A percentile compares a stretch with the other conserved stretches of the same genome.
These are phyloP conservation scores for Venustampulla echinocandica DNA, from an alignment of 495 filamentous ascomycete genomes.

Conservation along the genomic window DNA sequence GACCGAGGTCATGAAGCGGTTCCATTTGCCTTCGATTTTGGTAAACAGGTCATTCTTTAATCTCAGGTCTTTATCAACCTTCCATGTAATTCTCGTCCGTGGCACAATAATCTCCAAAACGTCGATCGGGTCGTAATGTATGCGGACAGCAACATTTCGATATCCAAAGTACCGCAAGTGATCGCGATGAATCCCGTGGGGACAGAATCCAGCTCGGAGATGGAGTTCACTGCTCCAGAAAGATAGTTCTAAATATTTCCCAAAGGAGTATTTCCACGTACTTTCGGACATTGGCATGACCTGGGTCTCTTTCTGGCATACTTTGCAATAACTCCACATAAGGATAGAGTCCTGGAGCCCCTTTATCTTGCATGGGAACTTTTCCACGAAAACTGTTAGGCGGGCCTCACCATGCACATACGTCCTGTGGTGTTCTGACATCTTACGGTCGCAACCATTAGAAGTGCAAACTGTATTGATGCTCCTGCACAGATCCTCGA, in stretches of 20 bases:
- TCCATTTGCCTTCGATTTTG: slow-evolving; percentile 69
- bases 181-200: slow-evolving; percentile 86
- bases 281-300: slow-evolving; percentile 88
- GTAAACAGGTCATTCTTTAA: slow-evolving; percentile 87
- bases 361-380: slow-evolving; percentile 57
- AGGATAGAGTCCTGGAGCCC: slow-evolving; percentile 72
- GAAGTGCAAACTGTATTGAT: slow-evolving; percentile 67
- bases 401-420: slow-evolving; percentile 96
- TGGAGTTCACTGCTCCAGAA: slow-evolving; percentile 87
- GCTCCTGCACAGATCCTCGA: slow-evolving; percentile 78
- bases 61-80: slow-evolving; percentile 84
- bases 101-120: slow-evolving; percentile 95
- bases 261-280: slow-evolving; percentile 98
- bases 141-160: slow-evolving; percentile 70
- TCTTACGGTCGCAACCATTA: slow-evolving; percentile 78
- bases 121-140: slow-evolving; percentile 88
- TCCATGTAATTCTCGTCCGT: slow-evolving; percentile 84
- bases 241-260: slow-evolving; percentile 91
- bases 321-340: slow-evolving; percentile 97
- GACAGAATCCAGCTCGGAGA: slow-evolving; percentile 72
- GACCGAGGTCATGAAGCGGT: slow-evolving; percentile 79
- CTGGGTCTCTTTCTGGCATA: slow-evolving; percentile 82
- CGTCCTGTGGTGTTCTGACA: slow-evolving; percentile 91
- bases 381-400: slow-evolving; percentile 79
- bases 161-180: slow-evolving; percentile 90